Evolutionary conservation across 352 stramenopile genomes (phyloP), one percentile per base, ranked within the genome.

Genomic region (Phytopythium montanum): DNA sequence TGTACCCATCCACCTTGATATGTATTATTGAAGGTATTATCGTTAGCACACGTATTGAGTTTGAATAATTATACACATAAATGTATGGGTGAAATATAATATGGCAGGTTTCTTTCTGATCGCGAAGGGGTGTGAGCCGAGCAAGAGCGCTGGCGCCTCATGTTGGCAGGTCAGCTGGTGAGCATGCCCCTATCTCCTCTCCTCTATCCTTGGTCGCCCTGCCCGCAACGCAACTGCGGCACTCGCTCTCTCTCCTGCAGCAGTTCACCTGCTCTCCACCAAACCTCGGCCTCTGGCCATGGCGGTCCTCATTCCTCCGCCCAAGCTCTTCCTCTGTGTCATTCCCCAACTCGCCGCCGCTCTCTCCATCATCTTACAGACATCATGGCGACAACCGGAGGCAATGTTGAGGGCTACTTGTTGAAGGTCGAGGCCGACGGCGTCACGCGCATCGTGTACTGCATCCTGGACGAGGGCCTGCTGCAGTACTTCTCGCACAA

Each of bases 361-460:
- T 8, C 1, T 39, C 14, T 14, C 19, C 48, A 33, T 38, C 49
- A 2, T 16, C 25, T 18, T 21, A 18, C 25, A 8, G 41, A 13
- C 56, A 62, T 18, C 48, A 82, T 61, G 55, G 83, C 72, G 66
- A 66, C 64, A 65, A 66, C 64, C 60, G 80, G 82, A 44, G 84
- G 81, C 69, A 91, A 89, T 56, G 78, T 90, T 29, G 84, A 94
- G 71, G 84, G 84, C n/a, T 94, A 94, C 59, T 48, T 94, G 49
- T 64, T 92, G 56, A 89, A 90, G 67, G 61, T 90, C 38, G 79
- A 88, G 33, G 76, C 64, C 39, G 65, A 87, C 34, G 71, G 82
- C 25, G 12, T 12, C 33, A 75, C 58, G 9, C 62, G 76, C 56
- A 79, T 86, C 46, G 77, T 94, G 31, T 94, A 92, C 76, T 94